Conservation (phyloP, 306 rosid species). For the Castanea crenata region DNA sequence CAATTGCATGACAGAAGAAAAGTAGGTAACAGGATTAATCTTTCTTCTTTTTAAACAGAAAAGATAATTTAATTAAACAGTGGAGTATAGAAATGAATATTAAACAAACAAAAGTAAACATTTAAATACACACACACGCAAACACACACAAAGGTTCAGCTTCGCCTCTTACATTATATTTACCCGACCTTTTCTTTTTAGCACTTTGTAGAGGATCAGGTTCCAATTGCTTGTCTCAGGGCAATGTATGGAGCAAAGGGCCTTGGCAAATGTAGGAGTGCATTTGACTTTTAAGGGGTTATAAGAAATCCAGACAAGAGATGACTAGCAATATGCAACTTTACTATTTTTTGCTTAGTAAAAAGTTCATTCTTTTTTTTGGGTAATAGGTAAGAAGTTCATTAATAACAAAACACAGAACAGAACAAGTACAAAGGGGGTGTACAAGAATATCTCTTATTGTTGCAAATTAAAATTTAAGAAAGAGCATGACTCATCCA, state of each 20-base stretch:
- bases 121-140: not conserved
- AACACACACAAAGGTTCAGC: not conserved
- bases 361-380: not conserved
- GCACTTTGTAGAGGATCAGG: not conserved
- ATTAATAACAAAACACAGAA: not conserved
- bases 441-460: no score
- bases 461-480: no score
- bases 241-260: not conserved
- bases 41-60: not conserved
- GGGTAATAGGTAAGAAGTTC: not conserved
- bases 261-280: not conserved
- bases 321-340: not conserved
- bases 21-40: not conserved
- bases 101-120: not conserved
- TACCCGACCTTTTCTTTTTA: not conserved
- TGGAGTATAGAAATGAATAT: not conserved
- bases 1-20: not conserved
- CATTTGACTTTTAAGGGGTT: not conserved
- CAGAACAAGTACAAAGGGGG: not conserved
- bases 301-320: not conserved
- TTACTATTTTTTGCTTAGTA: not conserved
- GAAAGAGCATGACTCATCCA: no score
- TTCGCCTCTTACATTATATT: no score
- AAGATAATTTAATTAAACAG: not conserved
- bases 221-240: not conserved